Base-by-base conservation (phyloP, 2,329 filamentous ascomycete genomes). In the Cytospora piceicola region DNA sequence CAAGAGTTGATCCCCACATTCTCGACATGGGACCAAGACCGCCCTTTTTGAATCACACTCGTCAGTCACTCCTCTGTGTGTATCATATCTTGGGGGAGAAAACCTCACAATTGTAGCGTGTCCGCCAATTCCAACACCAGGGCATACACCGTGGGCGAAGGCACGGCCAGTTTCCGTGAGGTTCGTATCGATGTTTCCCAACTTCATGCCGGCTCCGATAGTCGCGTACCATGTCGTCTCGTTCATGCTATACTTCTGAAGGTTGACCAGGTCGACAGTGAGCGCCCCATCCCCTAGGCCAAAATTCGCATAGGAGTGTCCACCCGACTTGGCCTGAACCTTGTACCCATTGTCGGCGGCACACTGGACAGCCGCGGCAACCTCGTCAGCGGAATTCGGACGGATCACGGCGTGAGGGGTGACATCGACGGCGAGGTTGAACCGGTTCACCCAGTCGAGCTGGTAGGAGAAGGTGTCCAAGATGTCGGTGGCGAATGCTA, bases 321-420 rank as follows among this genome's bases (percentile, higher is more conserved):
- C 88, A 4, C 88, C 88, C 1, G 85, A 87, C 69, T 81, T 85
- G 27, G 88, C 83, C 71, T 89, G 86, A 0, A 90, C 85, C 69
- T 84, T 83, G 61, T 85, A 74, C 7, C 77, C 76, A 65, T 78
- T 77, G 29, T 80, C 68, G 2, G 73, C 77, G 6, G 87, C 88
- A 71, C 87, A 90, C 59, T 83, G 81, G 49, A 90, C 80, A 17
- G 86, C 83, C 24, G 76, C 81, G 1, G 85, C 80, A 2, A 90
- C 82, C 63, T 89, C 84, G 27, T 82, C 74, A 14, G 81, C 77
- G 0, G 77, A 84, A 6, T 77, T 75, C 0, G 87, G 87, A 9
- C 85, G 78, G 3, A 87, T 80, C 22, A 90, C 84, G 14, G 85
- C 86, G 11, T 79, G 75, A 0, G 87, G 88, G 7, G 75, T 81